Conservation (phyloP, 352 stramenopile genomes). For the Thalassiosira allenii region DNA sequence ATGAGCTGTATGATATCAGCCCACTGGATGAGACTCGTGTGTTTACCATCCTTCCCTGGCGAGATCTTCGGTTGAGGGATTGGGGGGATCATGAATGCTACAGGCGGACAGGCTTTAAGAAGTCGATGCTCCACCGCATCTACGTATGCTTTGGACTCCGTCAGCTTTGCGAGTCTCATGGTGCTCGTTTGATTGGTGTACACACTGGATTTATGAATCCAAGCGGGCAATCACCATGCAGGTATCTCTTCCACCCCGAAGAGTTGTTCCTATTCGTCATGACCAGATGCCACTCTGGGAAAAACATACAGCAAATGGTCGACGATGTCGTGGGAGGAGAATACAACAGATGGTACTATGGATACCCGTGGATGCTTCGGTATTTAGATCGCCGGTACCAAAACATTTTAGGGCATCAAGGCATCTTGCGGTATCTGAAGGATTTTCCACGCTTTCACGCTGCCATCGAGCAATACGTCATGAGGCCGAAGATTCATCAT, state of each 20-base stretch:
- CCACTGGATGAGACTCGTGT: too few species aligned
- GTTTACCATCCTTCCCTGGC: background rate
- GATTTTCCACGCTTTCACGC: conserved; percentile 42
- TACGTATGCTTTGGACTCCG: conserved; percentile 32
- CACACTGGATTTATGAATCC: background rate
- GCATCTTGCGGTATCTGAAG: conserved; percentile 26
- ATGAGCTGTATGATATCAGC: too few species aligned
- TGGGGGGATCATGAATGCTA: conserved; percentile 23
- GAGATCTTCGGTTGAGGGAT: conserved; percentile 8
- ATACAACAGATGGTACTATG: conserved; percentile 22
- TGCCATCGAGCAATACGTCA: conserved; percentile 24
- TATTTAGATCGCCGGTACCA: conserved; percentile 37
- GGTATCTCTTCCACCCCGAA: conserved; percentile 28
- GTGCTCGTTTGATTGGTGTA: conserved; percentile 12
- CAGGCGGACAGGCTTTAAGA: conserved; percentile 14
- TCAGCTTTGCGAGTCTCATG: background rate
- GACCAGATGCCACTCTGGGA: conserved; percentile 20
- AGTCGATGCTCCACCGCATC: conserved; percentile 8
- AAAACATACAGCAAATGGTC: conserved; percentile 26
- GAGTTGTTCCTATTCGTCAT: conserved; percentile 40
- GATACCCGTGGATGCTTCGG: conserved; percentile 38
- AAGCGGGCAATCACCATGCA: background rate
- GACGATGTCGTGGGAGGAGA: conserved; percentile 32
- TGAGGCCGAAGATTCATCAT: conserved; percentile 9
- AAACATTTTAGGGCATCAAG: conserved; percentile 35